phyloP scores from a whole-genome alignment of 352 stramenopile genomes.

The Phytophthora citrophthora region DNA sequence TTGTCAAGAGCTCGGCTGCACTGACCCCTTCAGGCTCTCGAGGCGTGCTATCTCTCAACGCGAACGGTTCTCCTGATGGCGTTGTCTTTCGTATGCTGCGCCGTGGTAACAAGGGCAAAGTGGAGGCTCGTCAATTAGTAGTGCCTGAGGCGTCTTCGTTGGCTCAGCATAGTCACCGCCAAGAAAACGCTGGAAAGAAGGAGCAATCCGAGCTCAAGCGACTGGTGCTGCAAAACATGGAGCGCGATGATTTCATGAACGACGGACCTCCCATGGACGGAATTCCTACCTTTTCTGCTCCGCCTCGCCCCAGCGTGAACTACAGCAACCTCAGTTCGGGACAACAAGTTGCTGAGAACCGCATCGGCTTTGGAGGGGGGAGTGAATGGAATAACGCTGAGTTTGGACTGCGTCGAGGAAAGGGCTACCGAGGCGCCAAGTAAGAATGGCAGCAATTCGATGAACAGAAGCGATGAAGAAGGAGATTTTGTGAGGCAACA shows the following conservation, averaged over 20 bases:
- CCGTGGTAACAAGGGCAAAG: constrained; percentile 96
- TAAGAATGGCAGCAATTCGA: constrained; percentile 16
- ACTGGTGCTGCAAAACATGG: constrained; percentile 86
- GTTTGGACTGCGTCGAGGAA: constrained; percentile 75
- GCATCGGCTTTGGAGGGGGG: constrained; percentile 65
- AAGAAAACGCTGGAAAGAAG: constrained; percentile 87
- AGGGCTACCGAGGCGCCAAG: constrained; percentile 71
- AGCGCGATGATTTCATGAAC: constrained; percentile 79
- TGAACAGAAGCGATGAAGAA: too few species aligned
- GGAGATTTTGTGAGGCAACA: too few species aligned
- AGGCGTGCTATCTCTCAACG: constrained; percentile 29
- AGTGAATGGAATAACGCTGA: constrained; percentile 88
- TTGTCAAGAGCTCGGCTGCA: constrained; percentile 62
- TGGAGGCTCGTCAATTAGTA: constrained; percentile 94
- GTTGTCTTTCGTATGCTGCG: constrained; percentile 96
- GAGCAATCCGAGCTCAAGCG: constrained; percentile 90
- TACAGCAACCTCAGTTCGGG: constrained; percentile 24
- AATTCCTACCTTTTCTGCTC: constrained; percentile 23
- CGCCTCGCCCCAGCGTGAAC: constrained; percentile 30
- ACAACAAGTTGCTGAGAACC: constrained; percentile 33
- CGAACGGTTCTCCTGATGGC: constrained; percentile 42
- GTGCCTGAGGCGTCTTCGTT: constrained; percentile 95
- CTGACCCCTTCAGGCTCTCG: constrained; percentile 21
- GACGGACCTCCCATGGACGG: constrained; percentile 30
- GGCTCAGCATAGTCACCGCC: constrained; percentile 88